These are phyloP conservation scores for Fistulinella prunicolor DNA, from an alignment of 768 basidiomycete species.

Conservation along the genomic window DNA sequence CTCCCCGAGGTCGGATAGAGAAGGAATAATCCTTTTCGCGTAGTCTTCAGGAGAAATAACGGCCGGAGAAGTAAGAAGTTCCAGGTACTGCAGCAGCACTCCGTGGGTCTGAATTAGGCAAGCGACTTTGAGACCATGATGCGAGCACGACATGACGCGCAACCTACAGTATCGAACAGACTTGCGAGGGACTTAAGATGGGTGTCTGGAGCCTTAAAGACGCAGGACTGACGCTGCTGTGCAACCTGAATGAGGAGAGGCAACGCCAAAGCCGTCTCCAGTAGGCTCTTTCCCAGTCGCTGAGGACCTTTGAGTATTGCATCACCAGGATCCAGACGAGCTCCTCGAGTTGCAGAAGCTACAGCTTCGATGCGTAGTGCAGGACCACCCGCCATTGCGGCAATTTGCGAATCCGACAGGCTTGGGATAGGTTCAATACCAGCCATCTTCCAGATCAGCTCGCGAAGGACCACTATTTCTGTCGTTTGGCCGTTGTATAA, in stretches of 20 bases:
- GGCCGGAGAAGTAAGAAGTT: constrained; percentile 73
- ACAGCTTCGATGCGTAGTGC: constrained; percentile 84
- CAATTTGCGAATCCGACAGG: constrained; percentile 83
- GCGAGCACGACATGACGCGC: constrained; percentile 11
- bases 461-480: constrained; percentile 88
- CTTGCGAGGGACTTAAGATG: constrained; percentile 85
- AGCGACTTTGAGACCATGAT: constrained; percentile 21
- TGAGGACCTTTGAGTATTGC: constrained; percentile 62
- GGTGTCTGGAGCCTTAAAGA: constrained; percentile 68
- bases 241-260: constrained; percentile 91
- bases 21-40: constrained; percentile 67
- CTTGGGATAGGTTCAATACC: constrained; percentile 90
- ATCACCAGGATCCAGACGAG: constrained; percentile 65
- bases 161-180: constrained; percentile 83
- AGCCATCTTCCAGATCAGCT: constrained; percentile 93
- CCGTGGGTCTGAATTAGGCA: constrained; percentile 70
- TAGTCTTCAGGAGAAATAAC: constrained; percentile 72
- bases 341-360: constrained; percentile 74
- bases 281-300: constrained; percentile 59
- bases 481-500: constrained; percentile 78
- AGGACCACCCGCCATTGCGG: constrained; percentile 89
- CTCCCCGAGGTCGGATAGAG: constrained; percentile 67
- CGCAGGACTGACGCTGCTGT: constrained; percentile 84
- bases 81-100: constrained; percentile 88
- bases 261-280: constrained; percentile 74